Evolutionary conservation across 1,284 basidiomycete species (phyloP), one percentile per base, ranked within the genome.

Genomic region (Afroboletus lepidellus): DNA sequence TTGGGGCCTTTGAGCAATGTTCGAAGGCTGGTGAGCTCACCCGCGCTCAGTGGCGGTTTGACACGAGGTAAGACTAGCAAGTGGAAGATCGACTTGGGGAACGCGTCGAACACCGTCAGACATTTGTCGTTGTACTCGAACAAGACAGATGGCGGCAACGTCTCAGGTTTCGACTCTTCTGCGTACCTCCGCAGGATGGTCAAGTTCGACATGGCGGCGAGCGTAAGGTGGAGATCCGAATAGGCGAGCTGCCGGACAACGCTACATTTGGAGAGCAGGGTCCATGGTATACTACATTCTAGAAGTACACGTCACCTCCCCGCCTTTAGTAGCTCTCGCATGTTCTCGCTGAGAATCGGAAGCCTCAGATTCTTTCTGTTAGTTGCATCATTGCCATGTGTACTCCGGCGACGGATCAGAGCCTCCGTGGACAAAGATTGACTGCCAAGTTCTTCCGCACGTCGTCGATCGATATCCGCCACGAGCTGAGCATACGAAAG

Each of bases 41-140:
- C 57, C 2, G 66, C 63, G 4, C 66, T 71, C 46, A 78, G 47
- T 55, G 55, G 57, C 46, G 53, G 57, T 60, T 48, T 58, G 55
- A 80, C 52, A 63, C 88, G 82, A 34, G 92, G 92, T 15, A 94
- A 72, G 51, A 94, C 70, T 38, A 94, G 78, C 61, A 91, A 87
- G 69, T 96, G 93, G 67, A 91, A 94, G 49, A 81, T 84, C 2
- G 89, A 79, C 73, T 98, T 98, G 8, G 91, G 91, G 66, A 79
- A 97, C 18, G 77, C 81, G 72, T 98, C 94, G 64, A 87, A 92
- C 48, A 98, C 79, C 3, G 88, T 89, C 37, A 94, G 61, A 1
- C 85, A 83, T 46, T 74, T 74, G 2, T 76, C 69, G 12, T 81
- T 83, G 56, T 82, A 74, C n/a, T 77, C 70, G 57, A 93, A 84